Percentiles rank a stretch among this genome's conserved stretches.
phyloP scores from a whole-genome alignment of 768 basidiomycete species.

The Glaciozyma martinii region DNA sequence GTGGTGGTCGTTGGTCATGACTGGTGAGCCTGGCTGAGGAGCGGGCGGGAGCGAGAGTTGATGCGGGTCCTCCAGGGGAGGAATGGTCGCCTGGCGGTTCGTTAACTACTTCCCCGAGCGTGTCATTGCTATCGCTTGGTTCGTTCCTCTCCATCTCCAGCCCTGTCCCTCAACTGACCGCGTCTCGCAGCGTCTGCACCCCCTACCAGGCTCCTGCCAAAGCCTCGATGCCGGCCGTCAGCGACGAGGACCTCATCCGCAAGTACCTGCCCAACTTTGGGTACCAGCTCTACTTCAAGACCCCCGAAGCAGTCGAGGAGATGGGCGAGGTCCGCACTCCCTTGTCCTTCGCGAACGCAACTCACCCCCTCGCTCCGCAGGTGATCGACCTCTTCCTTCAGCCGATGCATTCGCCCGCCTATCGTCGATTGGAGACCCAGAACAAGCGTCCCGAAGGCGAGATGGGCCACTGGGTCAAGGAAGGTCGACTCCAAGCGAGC shows the following conservation, averaged over 20 bases:
- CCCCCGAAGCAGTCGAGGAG: background rate
- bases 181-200: conserved; percentile 17
- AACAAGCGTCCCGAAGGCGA: background rate
- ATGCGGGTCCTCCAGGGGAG: conserved; percentile 12
- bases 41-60: background rate
- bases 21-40: conserved; percentile 7
- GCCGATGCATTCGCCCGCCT: conserved; percentile 4
- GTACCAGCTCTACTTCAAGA: conserved; percentile 8
- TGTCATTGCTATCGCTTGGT: conserved; percentile 18
- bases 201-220: conserved; percentile 18
- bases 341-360: too few relatives aligned
- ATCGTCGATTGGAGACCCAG: background rate
- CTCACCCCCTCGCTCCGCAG: background rate
- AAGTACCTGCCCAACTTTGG: conserved; percentile 26
- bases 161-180: background rate
- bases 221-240: background rate
- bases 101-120: conserved; percentile 22
- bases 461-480: conserved; percentile 1
- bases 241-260: conserved; percentile 9
- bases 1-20: conserved; percentile 28
- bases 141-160: background rate
- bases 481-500: conserved; percentile 13
- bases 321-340: too few relatives aligned
- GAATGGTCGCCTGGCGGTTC: conserved; percentile 30
- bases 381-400: background rate